A percentile compares a stretch with the other conserved stretches of the same genome.
Conservation (phyloP, 2,329 filamentous ascomycete genomes). For the Penicillium crustosum region DNA sequence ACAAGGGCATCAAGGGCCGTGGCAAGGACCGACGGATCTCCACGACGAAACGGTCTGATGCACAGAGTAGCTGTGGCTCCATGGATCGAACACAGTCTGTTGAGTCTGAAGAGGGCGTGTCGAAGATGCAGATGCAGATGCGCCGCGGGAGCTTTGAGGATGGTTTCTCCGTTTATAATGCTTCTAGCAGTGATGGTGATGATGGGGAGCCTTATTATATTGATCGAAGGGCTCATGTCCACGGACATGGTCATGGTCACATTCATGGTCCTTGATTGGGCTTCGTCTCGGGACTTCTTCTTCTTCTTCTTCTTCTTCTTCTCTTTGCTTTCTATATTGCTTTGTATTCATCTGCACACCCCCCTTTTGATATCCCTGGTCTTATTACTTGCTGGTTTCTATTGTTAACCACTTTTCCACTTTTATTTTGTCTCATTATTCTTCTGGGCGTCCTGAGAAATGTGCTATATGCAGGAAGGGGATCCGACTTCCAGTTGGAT, state of each 20-base stretch:
- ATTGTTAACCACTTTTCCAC: background rate
- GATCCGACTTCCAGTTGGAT: background rate
- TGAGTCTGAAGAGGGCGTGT: slow-evolving; percentile 26
- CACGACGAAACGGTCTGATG: slow-evolving; percentile 29
- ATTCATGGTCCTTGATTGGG: background rate
- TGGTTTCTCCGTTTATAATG: slow-evolving; percentile 30
- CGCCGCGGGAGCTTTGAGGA: slow-evolving; percentile 31
- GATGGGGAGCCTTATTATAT: slow-evolving; percentile 32
- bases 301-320: background rate
- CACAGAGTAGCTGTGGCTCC: slow-evolving; percentile 4
- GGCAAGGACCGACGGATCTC: slow-evolving; percentile 69
- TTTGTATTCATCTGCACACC: background rate
- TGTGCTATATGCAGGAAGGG: background rate
- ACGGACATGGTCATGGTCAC: background rate
- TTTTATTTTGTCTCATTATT: background rate
- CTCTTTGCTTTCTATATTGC: background rate
- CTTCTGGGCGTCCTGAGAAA: background rate
- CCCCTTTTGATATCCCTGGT: slow-evolving; percentile 4
- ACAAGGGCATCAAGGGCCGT: slow-evolving; percentile 96
- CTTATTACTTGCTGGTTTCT: background rate
- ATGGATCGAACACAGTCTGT: slow-evolving; percentile 22
- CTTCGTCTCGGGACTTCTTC: background rate
- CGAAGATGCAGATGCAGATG: slow-evolving; percentile 15
- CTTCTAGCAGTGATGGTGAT: slow-evolving; percentile 36
- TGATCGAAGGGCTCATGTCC: slow-evolving; percentile 18